Evolutionary conservation across 202 grass and related monocot species (phyloP).

Genomic region (Zoysia matrella): DNA sequence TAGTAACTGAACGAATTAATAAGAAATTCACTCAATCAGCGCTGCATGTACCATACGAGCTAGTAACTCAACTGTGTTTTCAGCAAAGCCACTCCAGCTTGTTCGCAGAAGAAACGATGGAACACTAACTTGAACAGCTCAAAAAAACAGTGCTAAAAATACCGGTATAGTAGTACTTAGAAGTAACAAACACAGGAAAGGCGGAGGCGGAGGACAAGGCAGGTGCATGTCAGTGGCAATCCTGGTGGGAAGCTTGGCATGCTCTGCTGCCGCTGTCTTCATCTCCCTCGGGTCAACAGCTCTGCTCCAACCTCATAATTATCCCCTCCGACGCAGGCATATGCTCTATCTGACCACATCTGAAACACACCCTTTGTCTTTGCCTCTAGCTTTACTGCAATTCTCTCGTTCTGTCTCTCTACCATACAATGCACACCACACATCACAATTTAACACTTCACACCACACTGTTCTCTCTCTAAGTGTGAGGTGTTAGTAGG

Average conservation of each 20-base stretch:
- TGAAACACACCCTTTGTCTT: slow-evolving; percentile 59
- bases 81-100: no score
- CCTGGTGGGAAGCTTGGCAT: slow-evolving; percentile 61
- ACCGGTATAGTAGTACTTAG: no score
- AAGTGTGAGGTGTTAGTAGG: slow-evolving; percentile 10
- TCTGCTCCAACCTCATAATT: slow-evolving; percentile 61
- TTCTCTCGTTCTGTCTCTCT: neutral
- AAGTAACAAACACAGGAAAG: slow-evolving; percentile 21
- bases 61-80: no score
- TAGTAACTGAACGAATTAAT: neutral
- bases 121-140: no score
- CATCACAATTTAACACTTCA: slow-evolving; percentile 42
- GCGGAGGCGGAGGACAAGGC: slow-evolving; percentile 36
- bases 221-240: slow-evolving; percentile 58
- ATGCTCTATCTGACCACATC: slow-evolving; percentile 50
- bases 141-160: no score
- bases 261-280: slow-evolving; percentile 50
- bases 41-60: neutral
- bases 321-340: slow-evolving; percentile 55
- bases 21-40: neutral
- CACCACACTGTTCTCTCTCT: slow-evolving; percentile 5
- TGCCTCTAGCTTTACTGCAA: slow-evolving; percentile 40
- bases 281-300: slow-evolving; percentile 64
- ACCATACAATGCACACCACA: neutral
- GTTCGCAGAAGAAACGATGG: no score